Evolutionary conservation across 257 asterid species (phyloP), one percentile per base, ranked within the genome.

Genomic region (Solanum verrucosum): DNA sequence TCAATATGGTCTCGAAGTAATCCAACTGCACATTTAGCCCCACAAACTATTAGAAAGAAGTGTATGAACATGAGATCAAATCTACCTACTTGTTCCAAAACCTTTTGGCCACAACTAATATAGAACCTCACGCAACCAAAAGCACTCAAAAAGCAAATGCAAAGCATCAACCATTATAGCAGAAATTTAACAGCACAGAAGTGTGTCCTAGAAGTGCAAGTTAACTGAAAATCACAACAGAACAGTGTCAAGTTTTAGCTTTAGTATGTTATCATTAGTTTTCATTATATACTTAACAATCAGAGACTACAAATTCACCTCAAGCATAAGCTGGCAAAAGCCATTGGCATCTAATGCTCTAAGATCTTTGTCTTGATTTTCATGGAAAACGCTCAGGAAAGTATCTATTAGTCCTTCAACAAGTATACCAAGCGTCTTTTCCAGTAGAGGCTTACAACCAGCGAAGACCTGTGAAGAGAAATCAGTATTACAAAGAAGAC

Each of bases 321-420:
- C 99, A 74, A 97, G 98, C 98, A 97, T 97, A 85, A 97, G 95
- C 92, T 95, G 99, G 91, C 95, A 97, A 91, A 93, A 97, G 88
- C 99, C 99, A 89, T 95, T 97, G 72, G 98, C 89, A 88, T 97
- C 99, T 92, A 97, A 90, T 85, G 96, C 94, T 89, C 94, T 92
- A 89, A 96, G 93, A 84, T 95, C 98, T 90, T 84, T 93, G 67
- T 88, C 73, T 86, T 88, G 90, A 92, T 94, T 91, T 92, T 97
- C 99, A 85, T 94, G 93, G 88, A 96, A 92, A 89, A 95, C 95
- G 87, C 97, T 96, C 71, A 97, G 95, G 90, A 96, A 91, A 60
- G 96, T 94, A 91, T 97, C 99, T 59, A 96, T 90, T 88, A 97
- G 93, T 92, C 99, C 99, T 94, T 97, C 99, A 84, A 97, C 96